Base-by-base conservation (phyloP, 1,139 yeast species). In the Blastobotrys serpentis region DNA sequence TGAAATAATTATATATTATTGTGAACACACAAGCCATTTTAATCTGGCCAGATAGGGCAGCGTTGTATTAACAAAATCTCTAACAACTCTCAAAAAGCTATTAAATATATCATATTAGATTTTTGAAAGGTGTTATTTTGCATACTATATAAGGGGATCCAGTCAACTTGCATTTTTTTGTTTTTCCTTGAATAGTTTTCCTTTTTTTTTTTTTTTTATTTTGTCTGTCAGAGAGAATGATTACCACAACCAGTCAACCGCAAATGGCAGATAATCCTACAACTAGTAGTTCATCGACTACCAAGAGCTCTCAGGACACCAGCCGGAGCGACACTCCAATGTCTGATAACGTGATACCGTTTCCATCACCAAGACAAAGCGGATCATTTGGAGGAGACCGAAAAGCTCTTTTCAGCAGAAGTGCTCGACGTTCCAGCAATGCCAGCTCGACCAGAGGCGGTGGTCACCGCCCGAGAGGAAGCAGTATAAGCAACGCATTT, bases 321-420 rank as follows among this genome's bases (percentile, higher is more conserved):
- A 36, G 14, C 16, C 10, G 40, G 19, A 36, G 40, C 19, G 40
- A 36, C 8, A 36, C 40, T 14, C 25, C 40, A 6, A 4, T 36
- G 40, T 17, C 40, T 17, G 40, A 36, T 36, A 36, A 36, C 16
- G 22, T 29, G 26, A 6, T 29, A 16, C 37, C 34, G n/a, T 41
- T 21, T 17, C 26, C 46, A 2, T 43, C 49, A 16, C 52, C 52
- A n/a, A 42, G 46, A 19, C 38, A 40, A 13, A 51, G 54, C 30
- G 54, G 54, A 11, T 47, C 52, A 10, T 51, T 44, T 39, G 52
- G 54, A 17, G 50, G 51, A 16, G 54, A 51, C 32, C 36, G 54
- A 11, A 43, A 43, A 29, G 43, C 49, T 10, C 45, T 51, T 29
- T 51, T 51, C 29, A 37, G 44, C 22, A 38, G 51, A 22, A 42